These are phyloP conservation scores for Suillus cothurnatus DNA, from an alignment of 768 basidiomycete genomes.

Conservation along the genomic window DNA sequence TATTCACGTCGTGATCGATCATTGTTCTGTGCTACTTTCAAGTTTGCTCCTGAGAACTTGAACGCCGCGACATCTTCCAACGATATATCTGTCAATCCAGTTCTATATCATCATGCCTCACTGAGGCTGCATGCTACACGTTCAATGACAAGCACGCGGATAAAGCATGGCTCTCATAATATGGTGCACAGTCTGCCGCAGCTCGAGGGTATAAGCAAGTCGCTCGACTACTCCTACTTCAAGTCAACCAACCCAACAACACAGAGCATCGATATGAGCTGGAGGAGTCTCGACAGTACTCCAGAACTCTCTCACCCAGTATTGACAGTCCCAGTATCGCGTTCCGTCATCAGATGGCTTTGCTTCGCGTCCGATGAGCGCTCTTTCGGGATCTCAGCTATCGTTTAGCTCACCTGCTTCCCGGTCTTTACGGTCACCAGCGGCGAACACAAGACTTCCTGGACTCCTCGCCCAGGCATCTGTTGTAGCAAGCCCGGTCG, in stretches of 20 bases:
- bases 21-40: neutral
- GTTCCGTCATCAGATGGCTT: constrained; percentile 7
- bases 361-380: constrained; percentile 9
- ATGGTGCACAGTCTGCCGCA: neutral
- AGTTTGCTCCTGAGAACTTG: constrained; percentile 4
- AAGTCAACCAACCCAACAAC: neutral
- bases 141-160: constrained; percentile 1
- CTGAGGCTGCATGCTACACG: neutral
- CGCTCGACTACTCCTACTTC: neutral
- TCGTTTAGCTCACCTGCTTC: constrained; percentile 7
- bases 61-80: neutral
- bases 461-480: constrained; percentile 7
- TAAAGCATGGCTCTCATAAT: neutral
- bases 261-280: constrained; percentile 3
- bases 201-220: neutral
- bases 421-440: neutral
- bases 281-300: constrained; percentile 13
- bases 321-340: constrained; percentile 4
- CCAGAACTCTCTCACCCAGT: constrained; percentile 1
- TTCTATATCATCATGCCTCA: neutral
- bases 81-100: neutral
- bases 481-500: constrained; percentile 6
- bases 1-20: neutral
- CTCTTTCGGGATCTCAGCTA: constrained; percentile 8
- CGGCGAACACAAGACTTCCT: neutral